Evolutionary conservation across 345 rosid genomes (phyloP), one percentile per base, ranked within the genome.

Genomic region (Crucihimalaya himalaica): DNA sequence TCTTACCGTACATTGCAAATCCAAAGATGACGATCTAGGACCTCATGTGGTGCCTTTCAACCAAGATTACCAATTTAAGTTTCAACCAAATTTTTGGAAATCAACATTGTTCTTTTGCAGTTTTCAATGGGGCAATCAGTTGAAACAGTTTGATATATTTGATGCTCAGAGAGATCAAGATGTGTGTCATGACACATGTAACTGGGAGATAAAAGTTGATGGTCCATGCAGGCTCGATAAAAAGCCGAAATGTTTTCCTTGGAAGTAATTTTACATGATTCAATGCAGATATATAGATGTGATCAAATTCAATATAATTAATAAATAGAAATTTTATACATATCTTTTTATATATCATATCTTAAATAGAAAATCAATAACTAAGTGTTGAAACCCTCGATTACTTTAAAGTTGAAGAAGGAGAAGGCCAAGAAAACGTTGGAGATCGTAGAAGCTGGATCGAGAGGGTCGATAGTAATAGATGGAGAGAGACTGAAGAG

Each of bases 1-100:
- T 61, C 69, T 72, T 43, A 69, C 56, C 3, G 8, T 70, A 25
- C 80, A 76, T 28, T 76, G 80, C 34, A 35, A 63, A 53, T 62
- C 70, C 15, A 69, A 62, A 18, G 5, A 70, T 1, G 14, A 63
- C 9, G 80, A 76, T 63, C 18, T 70, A 13, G 60, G 76, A 16
- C 3, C 15, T 42, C 64, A 76, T 8, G 4, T 0, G 1, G 15
- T 70, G 56, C 16, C 45, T 39, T 20, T 6, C 59, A 19, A 34
- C 0, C 20, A 35, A 70, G 0, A 27, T 8, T 70, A 65, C 23
- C 14, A 31, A 0, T 63, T 76, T 19, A 18, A 3, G 35, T 70
- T 76, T 48, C 16, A 70, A 48, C 5, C 76, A 34, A 55, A 63
- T 63, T 0, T 54, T 10, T 76, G 76, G 76, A 28, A 7, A 34